Percentiles rank a stretch among this genome's conserved stretches.
These are phyloP conservation scores for Nakazawaea wickerhamii DNA, from an alignment of 805 yeast genomes.

Conservation along the genomic window DNA sequence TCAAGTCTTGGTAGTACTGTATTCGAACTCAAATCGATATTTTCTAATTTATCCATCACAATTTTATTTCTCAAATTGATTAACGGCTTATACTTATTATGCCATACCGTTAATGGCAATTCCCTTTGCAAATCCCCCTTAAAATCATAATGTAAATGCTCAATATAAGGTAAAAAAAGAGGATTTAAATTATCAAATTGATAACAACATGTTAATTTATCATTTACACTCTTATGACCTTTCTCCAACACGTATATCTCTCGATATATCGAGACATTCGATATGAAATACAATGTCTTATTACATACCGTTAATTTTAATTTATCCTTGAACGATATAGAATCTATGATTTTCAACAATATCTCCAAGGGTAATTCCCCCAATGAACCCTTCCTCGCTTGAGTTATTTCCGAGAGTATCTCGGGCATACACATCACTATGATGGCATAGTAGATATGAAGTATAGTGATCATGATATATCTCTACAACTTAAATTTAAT, in stretches of 20 bases:
- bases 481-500: neutral
- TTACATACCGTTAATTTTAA: neutral
- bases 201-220: slow-evolving; percentile 3
- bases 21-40: neutral
- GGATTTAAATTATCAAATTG: neutral
- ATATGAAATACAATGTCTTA: neutral
- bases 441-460: neutral
- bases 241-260: neutral
- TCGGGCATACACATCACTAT: neutral
- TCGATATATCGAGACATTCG: slow-evolving; percentile 1
- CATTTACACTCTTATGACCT: neutral
- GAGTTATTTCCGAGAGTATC: neutral
- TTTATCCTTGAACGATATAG: slow-evolving; percentile 2
- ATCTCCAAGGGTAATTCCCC: slow-evolving; percentile 4
- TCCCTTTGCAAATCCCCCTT: neutral
- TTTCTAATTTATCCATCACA: neutral
- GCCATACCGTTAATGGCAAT: neutral
- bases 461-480: neutral
- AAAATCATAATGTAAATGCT: neutral
- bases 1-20: neutral
- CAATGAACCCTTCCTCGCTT: slow-evolving; percentile 3
- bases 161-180: neutral
- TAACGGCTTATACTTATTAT: neutral
- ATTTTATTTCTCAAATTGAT: neutral
- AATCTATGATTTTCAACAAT: neutral